Conservation (phyloP, 2,329 filamentous ascomycete species). For the Aureobasidium sp. region DNA sequence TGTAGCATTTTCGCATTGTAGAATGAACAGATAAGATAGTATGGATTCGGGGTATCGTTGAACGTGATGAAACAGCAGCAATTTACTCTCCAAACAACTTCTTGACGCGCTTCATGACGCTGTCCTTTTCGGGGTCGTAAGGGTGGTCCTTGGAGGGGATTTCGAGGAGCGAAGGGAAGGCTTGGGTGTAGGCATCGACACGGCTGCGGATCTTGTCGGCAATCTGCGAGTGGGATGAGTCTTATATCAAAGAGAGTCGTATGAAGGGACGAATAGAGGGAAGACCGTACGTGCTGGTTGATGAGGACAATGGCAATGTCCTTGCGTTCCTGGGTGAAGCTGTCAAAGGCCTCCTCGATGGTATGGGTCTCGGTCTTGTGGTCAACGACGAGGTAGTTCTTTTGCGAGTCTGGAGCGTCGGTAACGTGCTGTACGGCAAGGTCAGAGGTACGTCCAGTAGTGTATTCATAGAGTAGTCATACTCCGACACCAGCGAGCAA, state of each 20-base stretch:
- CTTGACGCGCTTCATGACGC: constrained; percentile 80
- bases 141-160: constrained; percentile 99
- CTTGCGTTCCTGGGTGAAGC: constrained; percentile 81
- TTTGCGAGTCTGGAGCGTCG: constrained; percentile 75
- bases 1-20: not conserved
- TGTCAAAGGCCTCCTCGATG: constrained; percentile 85
- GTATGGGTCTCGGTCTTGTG: constrained; percentile 78
- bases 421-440: constrained; percentile 66
- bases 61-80: too few relatives aligned
- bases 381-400: constrained; percentile 98
- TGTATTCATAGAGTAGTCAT: constrained; percentile 25
- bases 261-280: not conserved
- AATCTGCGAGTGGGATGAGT: constrained; percentile 47
- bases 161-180: constrained; percentile 92
- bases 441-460: not conserved
- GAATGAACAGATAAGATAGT: not conserved
- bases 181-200: constrained; percentile 85
- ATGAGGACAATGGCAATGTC: constrained; percentile 96
- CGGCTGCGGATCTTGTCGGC: constrained; percentile 87
- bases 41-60: not conserved
- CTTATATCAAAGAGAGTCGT: too few relatives aligned
- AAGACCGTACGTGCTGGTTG: constrained; percentile 79
- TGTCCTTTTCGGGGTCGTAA: constrained; percentile 98
- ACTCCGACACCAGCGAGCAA: constrained; percentile 94
- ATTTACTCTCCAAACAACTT: constrained; percentile 60